Evolutionary conservation across 202 grass and related monocot genomes (phyloP).

Genomic region (Digitaria exilis): DNA sequence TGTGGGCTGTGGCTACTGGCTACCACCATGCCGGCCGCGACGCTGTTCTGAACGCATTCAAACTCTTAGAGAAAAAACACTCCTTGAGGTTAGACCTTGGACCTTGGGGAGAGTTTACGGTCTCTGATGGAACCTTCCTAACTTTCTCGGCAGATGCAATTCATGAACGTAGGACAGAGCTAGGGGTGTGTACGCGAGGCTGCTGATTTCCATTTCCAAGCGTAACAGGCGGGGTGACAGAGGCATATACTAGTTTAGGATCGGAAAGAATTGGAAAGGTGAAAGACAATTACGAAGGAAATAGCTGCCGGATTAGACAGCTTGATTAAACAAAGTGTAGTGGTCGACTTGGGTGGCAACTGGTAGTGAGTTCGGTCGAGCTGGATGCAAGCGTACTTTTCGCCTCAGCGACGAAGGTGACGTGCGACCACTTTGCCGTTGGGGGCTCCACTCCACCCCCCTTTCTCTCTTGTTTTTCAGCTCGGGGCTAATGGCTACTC

Average conservation of each 20-base stretch:
- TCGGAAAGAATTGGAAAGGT: background rate
- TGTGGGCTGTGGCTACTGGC: background rate
- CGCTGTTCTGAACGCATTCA: conserved; percentile 36
- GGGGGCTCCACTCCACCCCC: conserved; percentile 37
- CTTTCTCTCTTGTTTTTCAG: background rate
- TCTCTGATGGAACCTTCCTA: conserved; percentile 1
- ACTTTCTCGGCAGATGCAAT: background rate
- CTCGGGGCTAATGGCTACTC: background rate
- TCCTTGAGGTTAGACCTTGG: background rate
- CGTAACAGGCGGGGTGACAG: conserved; percentile 28
- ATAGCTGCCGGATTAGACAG: background rate
- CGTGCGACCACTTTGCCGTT: conserved; percentile 57
- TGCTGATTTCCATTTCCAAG: background rate
- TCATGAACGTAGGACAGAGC: background rate
- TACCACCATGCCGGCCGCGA: background rate
- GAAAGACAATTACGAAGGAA: background rate
- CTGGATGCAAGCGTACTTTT: conserved; percentile 46
- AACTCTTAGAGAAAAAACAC: conserved; percentile 12
- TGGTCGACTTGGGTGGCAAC: conserved; percentile 38
- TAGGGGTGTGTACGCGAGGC: background rate
- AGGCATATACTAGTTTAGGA: background rate
- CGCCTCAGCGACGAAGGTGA: conserved; percentile 48
- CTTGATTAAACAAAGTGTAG: conserved; percentile 10
- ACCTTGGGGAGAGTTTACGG: background rate
- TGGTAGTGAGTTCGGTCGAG: conserved; percentile 40